Evolutionary conservation across 2,329 filamentous ascomycete species (phyloP).

Genomic region (Cryphonectria parasitica): DNA sequence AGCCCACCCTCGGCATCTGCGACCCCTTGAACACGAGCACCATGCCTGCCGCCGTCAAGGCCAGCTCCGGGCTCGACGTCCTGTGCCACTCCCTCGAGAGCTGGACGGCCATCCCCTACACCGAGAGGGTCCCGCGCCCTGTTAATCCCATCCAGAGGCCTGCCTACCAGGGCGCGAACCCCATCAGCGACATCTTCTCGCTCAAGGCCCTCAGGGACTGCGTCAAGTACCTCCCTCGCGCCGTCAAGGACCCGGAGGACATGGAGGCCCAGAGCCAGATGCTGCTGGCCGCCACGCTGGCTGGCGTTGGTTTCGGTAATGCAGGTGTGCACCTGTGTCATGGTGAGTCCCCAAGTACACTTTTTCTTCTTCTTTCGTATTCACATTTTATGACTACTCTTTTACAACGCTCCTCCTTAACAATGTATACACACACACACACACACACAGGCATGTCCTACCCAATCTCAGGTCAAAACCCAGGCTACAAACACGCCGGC

Average conservation of each 20-base stretch:
- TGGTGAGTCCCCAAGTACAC: constrained; percentile 44
- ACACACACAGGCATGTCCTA: constrained; percentile 81
- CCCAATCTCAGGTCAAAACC: constrained; percentile 94
- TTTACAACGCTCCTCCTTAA: background rate
- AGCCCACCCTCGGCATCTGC: constrained; percentile 89
- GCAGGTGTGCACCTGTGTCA: constrained; percentile 86
- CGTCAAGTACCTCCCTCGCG: constrained; percentile 88
- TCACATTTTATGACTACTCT: background rate
- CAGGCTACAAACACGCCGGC: constrained; percentile 84
- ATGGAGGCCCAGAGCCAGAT: constrained; percentile 92
- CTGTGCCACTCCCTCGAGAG: constrained; percentile 94
- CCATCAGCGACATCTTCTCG: constrained; percentile 96
- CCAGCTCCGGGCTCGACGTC: constrained; percentile 89
- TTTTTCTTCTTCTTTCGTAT: background rate
- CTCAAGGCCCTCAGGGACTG: constrained; percentile 81
- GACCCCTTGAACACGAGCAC: constrained; percentile 89
- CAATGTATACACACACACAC: no score
- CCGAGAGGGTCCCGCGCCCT: constrained; percentile 82
- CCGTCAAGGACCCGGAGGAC: constrained; percentile 86
- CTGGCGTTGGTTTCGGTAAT: constrained; percentile 96
- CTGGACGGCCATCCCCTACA: constrained; percentile 96
- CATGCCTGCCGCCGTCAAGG: constrained; percentile 94
- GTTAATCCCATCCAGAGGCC: constrained; percentile 88
- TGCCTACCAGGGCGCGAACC: constrained; percentile 96
- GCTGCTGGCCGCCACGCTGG: constrained; percentile 91